Evolutionary conservation across 2,329 filamentous ascomycete genomes (phyloP), one percentile per base, ranked within the genome.

Genomic region (Epichloe aotearoae): DNA sequence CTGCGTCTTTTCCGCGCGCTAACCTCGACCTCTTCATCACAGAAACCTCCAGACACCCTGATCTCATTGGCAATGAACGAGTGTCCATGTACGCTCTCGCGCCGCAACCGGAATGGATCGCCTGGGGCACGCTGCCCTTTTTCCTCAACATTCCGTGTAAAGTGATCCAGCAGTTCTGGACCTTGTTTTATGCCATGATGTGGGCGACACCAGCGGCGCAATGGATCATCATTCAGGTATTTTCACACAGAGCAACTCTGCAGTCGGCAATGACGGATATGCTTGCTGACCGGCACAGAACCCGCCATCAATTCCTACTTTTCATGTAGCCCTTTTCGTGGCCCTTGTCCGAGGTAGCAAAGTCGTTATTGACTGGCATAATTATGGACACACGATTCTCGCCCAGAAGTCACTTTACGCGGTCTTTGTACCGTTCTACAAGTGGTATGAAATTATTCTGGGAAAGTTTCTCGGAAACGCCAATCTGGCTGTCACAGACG

Each of bases 361-460:
- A 51, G 76, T 98, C 4, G 75, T 97, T 54, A 86, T 97, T 50
- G 93, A 98, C 71, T 98, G 93, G 93, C 93, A 98, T 72, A 98
- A 98, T 68, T 97, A 96, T 67, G 93, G 91, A 58, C 95, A 91
- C 75, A 91, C 88, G 8, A 95, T 98, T 59, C 79, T 98, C 3
- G 86, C 77, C 5, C 73, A 77, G 46, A 79, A 76, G 46, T 69
- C 73, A 23, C 74, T 79, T 40, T 66, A 63, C 5, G 87, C 94
- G 61, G 84, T 84, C 0, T 76, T 96, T n/a, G 88, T 96, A 8
- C 74, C 69, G 30, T 63, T 94, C 8, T 86, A 91, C 23, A 82
- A 81, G 55, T 74, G 75, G 62, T 96, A 96, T 62, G 93, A 98
- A 68, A 77, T 73, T 38, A 64, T 75, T 14, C 79, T 95, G 40